Evolutionary conservation across 768 basidiomycete species (phyloP).

Genomic region (Porpolomopsis calyptriformis): DNA sequence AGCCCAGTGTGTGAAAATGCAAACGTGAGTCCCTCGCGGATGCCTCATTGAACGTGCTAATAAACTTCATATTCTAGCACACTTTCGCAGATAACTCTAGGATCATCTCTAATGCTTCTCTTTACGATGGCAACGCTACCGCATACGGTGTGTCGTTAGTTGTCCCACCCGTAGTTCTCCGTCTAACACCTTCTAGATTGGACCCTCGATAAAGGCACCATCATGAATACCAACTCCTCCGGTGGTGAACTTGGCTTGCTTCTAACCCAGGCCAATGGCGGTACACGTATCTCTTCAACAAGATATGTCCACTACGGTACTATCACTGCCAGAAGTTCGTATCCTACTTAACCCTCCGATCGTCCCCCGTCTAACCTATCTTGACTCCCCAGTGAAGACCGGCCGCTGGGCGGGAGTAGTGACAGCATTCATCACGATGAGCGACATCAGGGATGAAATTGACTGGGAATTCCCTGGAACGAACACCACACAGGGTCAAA

Average conservation of each 20-base stretch:
- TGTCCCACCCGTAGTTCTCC: background rate
- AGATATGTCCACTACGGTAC: constrained; percentile 75
- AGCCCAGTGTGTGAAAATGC: constrained; percentile 60
- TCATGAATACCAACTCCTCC: constrained; percentile 51
- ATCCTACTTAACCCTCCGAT: background rate
- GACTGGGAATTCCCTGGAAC: constrained; percentile 80
- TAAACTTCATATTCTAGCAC: constrained; percentile 29
- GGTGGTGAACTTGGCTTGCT: constrained; percentile 58
- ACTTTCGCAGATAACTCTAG: constrained; percentile 56
- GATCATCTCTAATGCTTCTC: constrained; percentile 52
- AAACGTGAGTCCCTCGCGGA: constrained; percentile 34
- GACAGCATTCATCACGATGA: constrained; percentile 80
- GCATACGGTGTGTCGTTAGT: constrained; percentile 39
- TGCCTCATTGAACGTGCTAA: constrained; percentile 3
- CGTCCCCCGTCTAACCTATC: background rate
- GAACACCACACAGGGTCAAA: constrained; percentile 54
- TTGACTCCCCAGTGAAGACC: constrained; percentile 49
- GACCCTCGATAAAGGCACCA: constrained; percentile 55
- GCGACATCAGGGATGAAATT: constrained; percentile 74
- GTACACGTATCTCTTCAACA: constrained; percentile 70
- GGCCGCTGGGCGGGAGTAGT: constrained; percentile 75
- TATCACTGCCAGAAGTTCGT: constrained; percentile 51
- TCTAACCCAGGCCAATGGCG: constrained; percentile 61
- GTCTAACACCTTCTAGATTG: constrained; percentile 38
- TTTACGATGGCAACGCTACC: constrained; percentile 66